phyloP scores from a whole-genome alignment of 2,329 filamentous ascomycete genomes.

The Colletotrichum euphorbiae region DNA sequence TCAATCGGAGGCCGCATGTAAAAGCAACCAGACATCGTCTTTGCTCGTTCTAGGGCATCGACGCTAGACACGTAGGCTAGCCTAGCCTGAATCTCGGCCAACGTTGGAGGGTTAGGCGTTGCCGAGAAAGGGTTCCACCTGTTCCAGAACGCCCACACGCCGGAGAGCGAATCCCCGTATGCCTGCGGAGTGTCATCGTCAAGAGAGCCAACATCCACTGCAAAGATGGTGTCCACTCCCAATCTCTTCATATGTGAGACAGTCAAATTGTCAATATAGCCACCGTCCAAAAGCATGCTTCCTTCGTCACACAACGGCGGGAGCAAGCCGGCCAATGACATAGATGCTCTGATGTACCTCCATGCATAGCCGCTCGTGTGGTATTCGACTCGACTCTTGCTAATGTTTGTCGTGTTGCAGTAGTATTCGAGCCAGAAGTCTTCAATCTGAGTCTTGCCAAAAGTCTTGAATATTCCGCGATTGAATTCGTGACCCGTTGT shows the following conservation, averaged over 20 bases:
- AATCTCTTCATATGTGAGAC: conserved; percentile 97
- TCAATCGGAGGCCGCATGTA: conserved; percentile 98
- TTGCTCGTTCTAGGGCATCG: conserved; percentile 93
- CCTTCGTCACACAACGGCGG: conserved; percentile 97
- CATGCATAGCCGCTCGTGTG: conserved; percentile 98
- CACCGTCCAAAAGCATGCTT: conserved; percentile 94
- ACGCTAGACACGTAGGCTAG: conserved; percentile 95
- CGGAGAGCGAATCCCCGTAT: conserved; percentile 94
- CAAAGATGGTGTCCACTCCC: conserved; percentile 94
- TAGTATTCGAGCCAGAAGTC: conserved; percentile 99
- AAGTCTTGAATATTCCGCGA: conserved; percentile 97
- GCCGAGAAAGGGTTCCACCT: conserved; percentile 96
- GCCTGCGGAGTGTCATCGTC: conserved; percentile 92
- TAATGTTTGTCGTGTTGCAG: conserved; percentile 99
- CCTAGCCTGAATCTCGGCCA: conserved; percentile 95
- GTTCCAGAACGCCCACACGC: conserved; percentile 94
- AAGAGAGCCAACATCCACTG: conserved; percentile 91
- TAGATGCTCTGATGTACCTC: conserved; percentile 95
- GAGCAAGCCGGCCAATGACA: conserved; percentile 92
- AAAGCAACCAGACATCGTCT: conserved; percentile 88
- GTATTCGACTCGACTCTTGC: conserved; percentile 89
- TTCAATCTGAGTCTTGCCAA: conserved; percentile 96
- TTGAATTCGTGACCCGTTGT: conserved; percentile 99
- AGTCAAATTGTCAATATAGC: conserved; percentile 96
- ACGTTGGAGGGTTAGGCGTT: conserved; percentile 89